phyloP scores from a whole-genome alignment of 2,329 filamentous ascomycete species.

The Incumbomyces lentus region DNA sequence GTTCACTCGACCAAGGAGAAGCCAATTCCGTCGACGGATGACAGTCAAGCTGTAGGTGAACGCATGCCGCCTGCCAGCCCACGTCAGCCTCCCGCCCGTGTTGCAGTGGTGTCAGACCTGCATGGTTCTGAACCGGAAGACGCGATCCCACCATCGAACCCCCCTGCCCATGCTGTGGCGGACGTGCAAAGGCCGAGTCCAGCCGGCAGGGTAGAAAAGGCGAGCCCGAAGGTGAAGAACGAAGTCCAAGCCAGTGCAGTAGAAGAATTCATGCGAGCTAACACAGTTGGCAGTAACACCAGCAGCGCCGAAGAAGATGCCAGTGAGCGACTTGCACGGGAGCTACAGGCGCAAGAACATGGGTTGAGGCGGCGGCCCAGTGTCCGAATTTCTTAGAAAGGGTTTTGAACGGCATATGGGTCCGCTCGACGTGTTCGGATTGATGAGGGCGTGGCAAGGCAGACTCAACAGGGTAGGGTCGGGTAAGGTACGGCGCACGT shows the following conservation, averaged over 20 bases:
- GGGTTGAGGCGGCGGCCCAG: slow-evolving; percentile 18
- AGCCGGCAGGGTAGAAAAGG: neutral
- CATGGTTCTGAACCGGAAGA: neutral
- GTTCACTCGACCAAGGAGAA: neutral
- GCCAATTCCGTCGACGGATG: neutral
- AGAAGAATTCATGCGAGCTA: slow-evolving; percentile 1
- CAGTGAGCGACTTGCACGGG: slow-evolving; percentile 18
- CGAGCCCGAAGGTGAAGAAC: slow-evolving; percentile 1
- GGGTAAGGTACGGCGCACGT: neutral
- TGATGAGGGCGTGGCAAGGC: too few species aligned
- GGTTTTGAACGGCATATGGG: neutral
- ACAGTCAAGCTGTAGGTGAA: too few species aligned
- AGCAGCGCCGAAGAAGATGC: slow-evolving; percentile 16
- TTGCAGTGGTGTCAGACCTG: neutral
- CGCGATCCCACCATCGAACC: neutral
- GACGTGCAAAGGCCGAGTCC: slow-evolving; percentile 13
- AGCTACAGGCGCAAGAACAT: slow-evolving; percentile 19
- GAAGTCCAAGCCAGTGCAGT: slow-evolving; percentile 7
- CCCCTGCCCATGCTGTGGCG: neutral
- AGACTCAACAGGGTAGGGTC: too few species aligned
- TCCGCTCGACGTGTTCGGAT: too few species aligned
- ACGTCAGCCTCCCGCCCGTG: neutral
- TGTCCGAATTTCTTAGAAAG: slow-evolving; percentile 17
- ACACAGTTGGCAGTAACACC: slow-evolving; percentile 6
- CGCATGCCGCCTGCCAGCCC: too few species aligned